Percentiles rank a stretch among this genome's conserved stretches.
Evolutionary conservation across 164 flowering plant genomes (phyloP).

Genomic region (Vitis cinerea): DNA sequence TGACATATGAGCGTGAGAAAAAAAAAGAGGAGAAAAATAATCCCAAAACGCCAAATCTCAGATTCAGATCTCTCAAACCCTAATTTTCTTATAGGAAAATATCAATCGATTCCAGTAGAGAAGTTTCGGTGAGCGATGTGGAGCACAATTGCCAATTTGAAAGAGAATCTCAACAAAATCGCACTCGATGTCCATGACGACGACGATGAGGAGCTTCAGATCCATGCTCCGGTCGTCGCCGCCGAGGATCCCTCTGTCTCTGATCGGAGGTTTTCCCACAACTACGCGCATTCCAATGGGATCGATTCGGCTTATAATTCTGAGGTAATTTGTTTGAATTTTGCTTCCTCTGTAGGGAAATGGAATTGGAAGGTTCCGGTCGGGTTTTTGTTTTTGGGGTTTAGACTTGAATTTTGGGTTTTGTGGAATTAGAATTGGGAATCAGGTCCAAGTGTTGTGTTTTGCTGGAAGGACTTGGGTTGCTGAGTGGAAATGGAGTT

Average conservation of each 20-base stretch:
- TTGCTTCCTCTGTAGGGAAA: no score
- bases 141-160: constrained; percentile 67
- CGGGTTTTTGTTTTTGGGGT: background rate
- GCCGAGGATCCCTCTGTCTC: constrained; percentile 35
- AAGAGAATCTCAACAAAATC: constrained; percentile 82
- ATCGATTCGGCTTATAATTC: constrained; percentile 37
- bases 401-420: background rate
- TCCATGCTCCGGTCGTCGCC: constrained; percentile 34
- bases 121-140: constrained; percentile 34
- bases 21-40: no score
- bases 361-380: no score
- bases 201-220: constrained; percentile 56
- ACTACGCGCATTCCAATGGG: constrained; percentile 67
- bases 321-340: constrained; percentile 46
- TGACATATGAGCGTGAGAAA: no score
- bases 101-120: no score
- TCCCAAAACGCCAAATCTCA: no score
- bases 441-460: no score
- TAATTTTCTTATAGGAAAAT: no score
- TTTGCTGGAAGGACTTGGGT: no score
- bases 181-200: constrained; percentile 80
- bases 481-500: no score
- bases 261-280: constrained; percentile 60
- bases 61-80: no score
- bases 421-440: no score